These are phyloP conservation scores for Colletotrichum gigasporum DNA, from an alignment of 2,329 filamentous ascomycete species.

Conservation along the genomic window DNA sequence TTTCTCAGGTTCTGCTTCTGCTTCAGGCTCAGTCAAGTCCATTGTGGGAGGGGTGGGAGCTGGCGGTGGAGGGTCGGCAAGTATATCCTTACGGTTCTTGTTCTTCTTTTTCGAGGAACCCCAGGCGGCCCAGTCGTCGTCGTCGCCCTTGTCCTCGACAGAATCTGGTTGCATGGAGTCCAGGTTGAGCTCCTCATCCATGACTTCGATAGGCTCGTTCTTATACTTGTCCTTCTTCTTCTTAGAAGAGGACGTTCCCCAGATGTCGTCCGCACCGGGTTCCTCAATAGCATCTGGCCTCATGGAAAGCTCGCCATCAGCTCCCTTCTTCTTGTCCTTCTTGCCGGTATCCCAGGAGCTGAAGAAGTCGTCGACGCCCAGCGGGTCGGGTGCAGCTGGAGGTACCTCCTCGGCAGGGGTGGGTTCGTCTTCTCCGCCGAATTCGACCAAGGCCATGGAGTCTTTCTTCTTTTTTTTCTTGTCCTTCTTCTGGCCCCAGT, in stretches of 20 bases:
- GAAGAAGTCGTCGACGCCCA: constrained; percentile 62
- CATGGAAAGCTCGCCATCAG: constrained; percentile 22
- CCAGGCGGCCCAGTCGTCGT: constrained; percentile 53
- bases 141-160: constrained; percentile 53
- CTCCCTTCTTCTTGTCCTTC: constrained; percentile 52
- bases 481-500: constrained; percentile 47
- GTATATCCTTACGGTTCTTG: constrained; percentile 47
- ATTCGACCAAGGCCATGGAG: constrained; percentile 46
- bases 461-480: constrained; percentile 57
- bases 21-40: constrained; percentile 53
- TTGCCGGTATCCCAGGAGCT: constrained; percentile 65
- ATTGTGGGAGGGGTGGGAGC: constrained; percentile 58
- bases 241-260: constrained; percentile 45
- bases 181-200: constrained; percentile 53
- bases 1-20: constrained; percentile 45
- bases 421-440: constrained; percentile 40
- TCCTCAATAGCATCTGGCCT: constrained; percentile 55
- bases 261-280: constrained; percentile 50
- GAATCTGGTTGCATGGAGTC: constrained; percentile 58
- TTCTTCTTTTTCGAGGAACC: constrained; percentile 55
- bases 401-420: constrained; percentile 38
- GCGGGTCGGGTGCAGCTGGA: constrained; percentile 40
- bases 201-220: constrained; percentile 58
- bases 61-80: constrained; percentile 55
- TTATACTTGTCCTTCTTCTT: constrained; percentile 64